These are phyloP conservation scores for Coleophoma eucalyptorum DNA, from an alignment of 2,329 filamentous ascomycete species.

Conservation along the genomic window DNA sequence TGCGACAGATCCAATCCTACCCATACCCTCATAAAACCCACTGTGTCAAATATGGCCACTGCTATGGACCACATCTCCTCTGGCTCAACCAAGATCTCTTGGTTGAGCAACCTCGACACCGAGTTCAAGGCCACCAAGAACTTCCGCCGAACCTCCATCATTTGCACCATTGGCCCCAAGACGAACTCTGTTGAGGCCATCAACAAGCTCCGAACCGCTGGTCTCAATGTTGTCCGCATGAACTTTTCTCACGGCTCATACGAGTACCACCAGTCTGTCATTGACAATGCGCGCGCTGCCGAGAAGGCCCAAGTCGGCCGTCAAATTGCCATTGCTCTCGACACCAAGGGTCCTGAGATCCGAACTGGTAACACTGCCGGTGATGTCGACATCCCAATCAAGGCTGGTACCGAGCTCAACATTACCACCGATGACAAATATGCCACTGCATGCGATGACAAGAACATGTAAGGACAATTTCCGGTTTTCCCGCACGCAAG, in stretches of 20 bases:
- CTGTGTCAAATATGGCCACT: constrained; percentile 40
- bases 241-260: constrained; percentile 97
- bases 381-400: constrained; percentile 76
- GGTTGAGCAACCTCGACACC: constrained; percentile 75
- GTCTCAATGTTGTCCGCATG: constrained; percentile 99
- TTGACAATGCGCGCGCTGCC: constrained; percentile 89
- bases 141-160: constrained; percentile 96
- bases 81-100: constrained; percentile 65
- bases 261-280: constrained; percentile 97
- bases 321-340: constrained; percentile 91
- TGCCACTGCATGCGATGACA: constrained; percentile 74
- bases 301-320: constrained; percentile 75
- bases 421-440: constrained; percentile 97
- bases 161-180: constrained; percentile 98
- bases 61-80: constrained; percentile 84
- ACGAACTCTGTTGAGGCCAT: constrained; percentile 98
- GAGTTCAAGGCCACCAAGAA: constrained; percentile 82
- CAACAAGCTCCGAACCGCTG: constrained; percentile 84
- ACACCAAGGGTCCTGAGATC: constrained; percentile 81
- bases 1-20: not conserved
- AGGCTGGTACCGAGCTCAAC: constrained; percentile 81
- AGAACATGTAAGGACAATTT: constrained; percentile 75
- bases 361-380: constrained; percentile 71
- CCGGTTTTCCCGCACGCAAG: not conserved
- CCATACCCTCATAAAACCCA: not conserved